Base-by-base conservation (phyloP, 805 yeast genomes). In the Dipodascus geniculatus region DNA sequence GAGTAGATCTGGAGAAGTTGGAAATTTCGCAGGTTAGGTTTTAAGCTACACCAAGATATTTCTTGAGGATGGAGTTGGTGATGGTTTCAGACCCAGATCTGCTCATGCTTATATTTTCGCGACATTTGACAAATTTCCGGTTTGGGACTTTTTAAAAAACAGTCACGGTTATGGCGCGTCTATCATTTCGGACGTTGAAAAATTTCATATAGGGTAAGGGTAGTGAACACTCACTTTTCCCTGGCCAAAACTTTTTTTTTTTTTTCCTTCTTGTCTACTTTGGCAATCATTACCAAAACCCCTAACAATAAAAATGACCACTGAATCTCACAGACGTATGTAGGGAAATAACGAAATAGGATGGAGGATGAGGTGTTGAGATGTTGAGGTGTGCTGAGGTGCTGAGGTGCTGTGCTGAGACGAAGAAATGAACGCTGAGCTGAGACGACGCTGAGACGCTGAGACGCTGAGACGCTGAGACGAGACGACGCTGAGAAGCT, bases 241-340 rank as follows among this genome's bases (percentile, higher is more conserved):
- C 8, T 6, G 14, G 9, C 19, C 48, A 42, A 42, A 42, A n/a
- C 22, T n/a, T 42, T 42, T 42, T n/a, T 16, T 11, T 11, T 28
- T 11, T 28, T 28, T 28, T 28, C 11, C 33, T 28, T 28, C 11
- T 28, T 28, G 33, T 28, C 33, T 28, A 42, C 22, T 20, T 42
- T 20, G 22, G 48, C 48, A 42, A 6, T 6, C 4, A 9, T n/a
- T 17, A 20, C 22, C 49, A 9, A 47, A 11, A 47, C 49, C 17
- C 57, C 23, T 42, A 50, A 35, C 31, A 49, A 28, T 28, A 52
- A 65, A 42, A 49, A 80, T 74, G 77, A 87, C 87, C 96, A 89
- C 95, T 80, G 95, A 87, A 82, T 84, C 95, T 74, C 95, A 87
- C 80, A 87, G 96, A 88, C 85, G 96, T 87, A 87, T 77, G 96